Evolutionary conservation across 2,329 filamentous ascomycete species (phyloP).

Genomic region (Colletotrichum orchidophilum): DNA sequence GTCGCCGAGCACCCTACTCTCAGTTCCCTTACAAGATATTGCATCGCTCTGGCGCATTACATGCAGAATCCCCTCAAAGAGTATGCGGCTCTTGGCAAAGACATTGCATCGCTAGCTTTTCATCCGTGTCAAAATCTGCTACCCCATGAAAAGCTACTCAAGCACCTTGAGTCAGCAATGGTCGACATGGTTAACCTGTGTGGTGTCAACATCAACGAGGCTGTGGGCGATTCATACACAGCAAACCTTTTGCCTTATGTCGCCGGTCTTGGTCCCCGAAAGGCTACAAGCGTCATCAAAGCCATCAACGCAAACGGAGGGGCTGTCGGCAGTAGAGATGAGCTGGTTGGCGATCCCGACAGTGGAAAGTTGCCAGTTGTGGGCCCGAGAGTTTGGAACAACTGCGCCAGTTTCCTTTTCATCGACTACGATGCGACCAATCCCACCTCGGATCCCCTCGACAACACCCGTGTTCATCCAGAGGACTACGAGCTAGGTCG

Average conservation of each 20-base stretch:
- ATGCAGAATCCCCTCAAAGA: constrained; percentile 96
- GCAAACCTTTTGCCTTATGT: constrained; percentile 92
- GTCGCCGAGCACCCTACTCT: constrained; percentile 83
- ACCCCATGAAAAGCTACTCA: constrained; percentile 85
- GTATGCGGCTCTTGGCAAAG: constrained; percentile 90
- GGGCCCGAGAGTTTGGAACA: constrained; percentile 91
- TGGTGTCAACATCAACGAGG: constrained; percentile 94
- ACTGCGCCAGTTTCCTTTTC: constrained; percentile 94
- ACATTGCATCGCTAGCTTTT: constrained; percentile 87
- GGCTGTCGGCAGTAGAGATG: constrained; percentile 82
- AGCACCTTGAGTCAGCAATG: constrained; percentile 92
- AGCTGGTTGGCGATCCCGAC: constrained; percentile 89
- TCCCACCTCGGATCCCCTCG: constrained; percentile 86
- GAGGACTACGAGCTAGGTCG: constrained; percentile 98
- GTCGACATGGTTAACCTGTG: constrained; percentile 98
- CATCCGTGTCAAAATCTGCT: constrained; percentile 91
- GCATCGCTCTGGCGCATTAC: constrained; percentile 87
- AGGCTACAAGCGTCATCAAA: constrained; percentile 78
- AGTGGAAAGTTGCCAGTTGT: constrained; percentile 82
- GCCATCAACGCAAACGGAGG: constrained; percentile 93
- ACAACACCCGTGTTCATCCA: constrained; percentile 96
- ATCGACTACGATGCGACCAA: constrained; percentile 89
- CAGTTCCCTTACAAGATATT: constrained; percentile 84
- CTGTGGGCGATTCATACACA: constrained; percentile 81
- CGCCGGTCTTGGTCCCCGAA: constrained; percentile 89